Conservation (phyloP, 306 rosid genomes). For the Sicyos baderoa region DNA sequence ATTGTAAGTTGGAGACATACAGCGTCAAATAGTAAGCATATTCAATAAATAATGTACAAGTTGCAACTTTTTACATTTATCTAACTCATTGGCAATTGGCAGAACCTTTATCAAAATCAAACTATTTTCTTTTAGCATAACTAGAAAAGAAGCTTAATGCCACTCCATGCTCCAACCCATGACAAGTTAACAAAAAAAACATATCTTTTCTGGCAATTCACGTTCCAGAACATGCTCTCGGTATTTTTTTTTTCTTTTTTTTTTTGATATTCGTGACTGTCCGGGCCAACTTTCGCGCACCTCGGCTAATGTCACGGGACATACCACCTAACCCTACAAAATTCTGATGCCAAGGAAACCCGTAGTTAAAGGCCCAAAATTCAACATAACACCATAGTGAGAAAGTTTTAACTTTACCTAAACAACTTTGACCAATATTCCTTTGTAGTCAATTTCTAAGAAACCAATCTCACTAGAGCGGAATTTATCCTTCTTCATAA, state of each 20-base stretch:
- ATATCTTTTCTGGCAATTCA: conserved; percentile 7
- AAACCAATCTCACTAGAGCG: neutral
- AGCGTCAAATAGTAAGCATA: neutral
- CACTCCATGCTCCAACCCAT: neutral
- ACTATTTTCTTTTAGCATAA: neutral
- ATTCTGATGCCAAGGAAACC: no score
- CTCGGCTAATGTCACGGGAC: no score
- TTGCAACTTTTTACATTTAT: neutral
- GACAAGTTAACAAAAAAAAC: conserved; percentile 4
- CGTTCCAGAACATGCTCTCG: neutral
- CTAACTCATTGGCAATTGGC: neutral
- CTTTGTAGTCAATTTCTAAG: neutral
- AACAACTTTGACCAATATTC: neutral
- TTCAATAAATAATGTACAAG: neutral
- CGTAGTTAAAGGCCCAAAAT: neutral
- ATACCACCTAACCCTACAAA: no score
- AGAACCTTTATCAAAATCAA: conserved; percentile 7
- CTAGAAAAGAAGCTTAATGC: conserved; percentile 4
- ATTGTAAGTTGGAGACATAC: conserved; percentile 7
- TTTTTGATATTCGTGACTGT: no score
- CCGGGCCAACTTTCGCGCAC: no score
- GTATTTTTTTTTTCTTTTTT: no score
- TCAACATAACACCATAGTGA: neutral
- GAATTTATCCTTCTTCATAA: neutral
- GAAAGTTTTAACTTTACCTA: neutral